Evolutionary conservation across 73 alveolate genomes (phyloP), one percentile per base, ranked within the genome.

Genomic region (Symbiodinium natans): DNA sequence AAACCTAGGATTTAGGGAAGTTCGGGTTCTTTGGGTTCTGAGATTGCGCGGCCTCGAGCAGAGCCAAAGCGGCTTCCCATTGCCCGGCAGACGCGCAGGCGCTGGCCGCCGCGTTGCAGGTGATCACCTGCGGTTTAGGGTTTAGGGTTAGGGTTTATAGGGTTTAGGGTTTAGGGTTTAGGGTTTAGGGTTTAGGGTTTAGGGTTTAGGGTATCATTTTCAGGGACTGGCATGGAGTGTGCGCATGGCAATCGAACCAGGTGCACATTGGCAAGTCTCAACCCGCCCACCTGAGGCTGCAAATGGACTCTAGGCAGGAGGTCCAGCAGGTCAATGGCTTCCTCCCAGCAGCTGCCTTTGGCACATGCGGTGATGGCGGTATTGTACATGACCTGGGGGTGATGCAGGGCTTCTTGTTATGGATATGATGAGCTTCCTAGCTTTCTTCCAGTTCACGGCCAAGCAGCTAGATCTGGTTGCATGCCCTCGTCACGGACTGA

Each of bases 171-270:
- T 59, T 23, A 17, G 39, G 77, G 36, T 6, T 52, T 52, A 21
- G 68, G 68, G 25, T n/a, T n/a, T n/a, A n/a, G n/a, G n/a, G n/a
- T n/a, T n/a, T n/a, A n/a, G n/a, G n/a, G n/a, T n/a, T n/a, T n/a
- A n/a, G n/a, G n/a, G n/a, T n/a, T n/a, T n/a, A n/a, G n/a, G n/a
- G n/a, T n/a, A n/a, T n/a, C n/a, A n/a, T n/a, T n/a, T n/a, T n/a
- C n/a, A n/a, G n/a, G n/a, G n/a, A n/a, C 90, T 82, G 25, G 90
- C 90, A 82, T 4, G 41, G 71, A 41, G 90, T 68, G 17, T 82
- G 31, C 71, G 17, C 29, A 7, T 0, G 8, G 71, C 90, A 82
- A 41, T 29, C 8, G 90, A 7, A 6, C 17, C 29, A 23, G 73
- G 8, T 41, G 9, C 71, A 82, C 73, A 38, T 17, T 21, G 15